Evolutionary conservation across 495 filamentous ascomycete species (phyloP).

Genomic region (Penicillium lividum): DNA sequence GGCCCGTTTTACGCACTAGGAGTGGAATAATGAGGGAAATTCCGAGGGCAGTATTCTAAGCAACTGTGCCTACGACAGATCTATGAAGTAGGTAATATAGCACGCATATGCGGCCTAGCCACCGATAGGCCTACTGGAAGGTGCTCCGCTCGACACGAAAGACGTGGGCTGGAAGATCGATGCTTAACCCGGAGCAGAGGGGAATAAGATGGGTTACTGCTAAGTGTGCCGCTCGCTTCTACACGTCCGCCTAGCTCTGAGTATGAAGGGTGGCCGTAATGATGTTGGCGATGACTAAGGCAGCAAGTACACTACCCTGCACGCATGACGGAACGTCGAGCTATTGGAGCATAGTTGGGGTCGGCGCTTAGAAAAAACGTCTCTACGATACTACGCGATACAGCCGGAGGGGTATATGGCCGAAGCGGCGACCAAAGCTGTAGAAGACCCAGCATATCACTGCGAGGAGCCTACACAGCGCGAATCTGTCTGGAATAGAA

Average conservation of each 20-base stretch:
- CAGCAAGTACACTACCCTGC: not conserved
- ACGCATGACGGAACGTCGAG: slow-evolving; percentile 10
- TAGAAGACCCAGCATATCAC: not conserved
- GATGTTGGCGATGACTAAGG: slow-evolving; percentile 5
- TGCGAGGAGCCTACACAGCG: not conserved
- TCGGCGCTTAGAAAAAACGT: not conserved
- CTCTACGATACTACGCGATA: not conserved
- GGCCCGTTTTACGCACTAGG: slow-evolving; percentile 4
- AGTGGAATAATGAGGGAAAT: slow-evolving; percentile 5
- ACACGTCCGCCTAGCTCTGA: slow-evolving; percentile 8
- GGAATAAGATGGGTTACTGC: slow-evolving; percentile 10
- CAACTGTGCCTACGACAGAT: not conserved
- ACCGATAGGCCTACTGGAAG: slow-evolving; percentile 6
- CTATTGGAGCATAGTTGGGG: not conserved
- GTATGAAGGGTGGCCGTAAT: slow-evolving; percentile 4
- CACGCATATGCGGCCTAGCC: slow-evolving; percentile 4
- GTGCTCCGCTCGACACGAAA: slow-evolving; percentile 3
- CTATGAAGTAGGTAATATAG: slow-evolving; percentile 1
- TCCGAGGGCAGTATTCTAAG: not conserved
- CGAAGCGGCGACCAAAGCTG: not conserved
- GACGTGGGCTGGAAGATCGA: slow-evolving; percentile 5
- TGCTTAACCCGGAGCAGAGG: slow-evolving; percentile 7
- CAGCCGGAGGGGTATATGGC: not conserved
- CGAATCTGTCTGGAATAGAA: not conserved
- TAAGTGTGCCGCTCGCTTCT: slow-evolving; percentile 7